Conservation (phyloP, 2,329 filamentous ascomycete species). For the Metarhizium robertsii region DNA sequence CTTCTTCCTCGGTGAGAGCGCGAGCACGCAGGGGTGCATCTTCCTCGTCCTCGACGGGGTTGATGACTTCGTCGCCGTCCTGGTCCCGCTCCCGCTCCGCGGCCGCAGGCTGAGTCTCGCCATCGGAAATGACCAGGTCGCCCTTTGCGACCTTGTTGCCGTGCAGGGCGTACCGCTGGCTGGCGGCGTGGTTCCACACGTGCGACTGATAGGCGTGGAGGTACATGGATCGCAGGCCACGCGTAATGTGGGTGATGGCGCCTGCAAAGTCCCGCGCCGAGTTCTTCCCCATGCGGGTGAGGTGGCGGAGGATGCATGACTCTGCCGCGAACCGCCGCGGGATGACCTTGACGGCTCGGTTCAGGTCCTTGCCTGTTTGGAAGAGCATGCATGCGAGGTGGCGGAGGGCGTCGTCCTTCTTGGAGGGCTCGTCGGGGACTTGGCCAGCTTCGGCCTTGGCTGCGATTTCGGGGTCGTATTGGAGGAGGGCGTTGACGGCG, state of each 20-base stretch:
- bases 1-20: slow-evolving; percentile 67
- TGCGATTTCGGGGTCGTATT: slow-evolving; percentile 57
- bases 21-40: slow-evolving; percentile 50
- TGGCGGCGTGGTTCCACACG: slow-evolving; percentile 84
- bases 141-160: slow-evolving; percentile 68
- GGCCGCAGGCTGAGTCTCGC: slow-evolving; percentile 20
- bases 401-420: slow-evolving; percentile 68
- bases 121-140: slow-evolving; percentile 62
- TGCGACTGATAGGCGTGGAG: slow-evolving; percentile 93
- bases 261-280: slow-evolving; percentile 65
- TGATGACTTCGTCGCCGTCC: slow-evolving; percentile 38
- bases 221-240: slow-evolving; percentile 85
- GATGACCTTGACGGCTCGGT: slow-evolving; percentile 55
- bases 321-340: slow-evolving; percentile 80
- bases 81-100: slow-evolving; percentile 45
- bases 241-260: slow-evolving; percentile 69
- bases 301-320: slow-evolving; percentile 65
- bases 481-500: slow-evolving; percentile 68
- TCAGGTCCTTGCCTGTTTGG: slow-evolving; percentile 47
- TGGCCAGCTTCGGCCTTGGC: slow-evolving; percentile 30
- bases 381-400: slow-evolving; percentile 73
- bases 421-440: slow-evolving; percentile 38
- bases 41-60: slow-evolving; percentile 33
- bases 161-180: slow-evolving; percentile 68
- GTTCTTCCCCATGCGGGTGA: slow-evolving; percentile 40